phyloP scores from a whole-genome alignment of 768 basidiomycete genomes.

The Pleurotus sapidus region DNA sequence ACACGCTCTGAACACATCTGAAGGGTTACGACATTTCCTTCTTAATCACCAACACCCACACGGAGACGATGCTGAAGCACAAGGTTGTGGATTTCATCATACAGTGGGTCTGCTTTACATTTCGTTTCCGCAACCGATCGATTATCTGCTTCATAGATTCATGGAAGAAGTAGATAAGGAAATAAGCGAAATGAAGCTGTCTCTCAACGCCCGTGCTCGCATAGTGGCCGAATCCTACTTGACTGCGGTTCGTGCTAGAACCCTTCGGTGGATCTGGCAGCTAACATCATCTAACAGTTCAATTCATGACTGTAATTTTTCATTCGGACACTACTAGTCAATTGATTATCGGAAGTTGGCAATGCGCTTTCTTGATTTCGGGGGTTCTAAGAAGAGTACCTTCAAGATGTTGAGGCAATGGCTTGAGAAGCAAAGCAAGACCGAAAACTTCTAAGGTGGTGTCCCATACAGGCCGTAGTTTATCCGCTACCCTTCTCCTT shows the following conservation, averaged over 20 bases:
- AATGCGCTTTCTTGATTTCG: too few relatives aligned
- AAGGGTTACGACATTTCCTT: slow-evolving; percentile 99
- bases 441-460: too few relatives aligned
- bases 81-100: slow-evolving; percentile 99
- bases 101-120: slow-evolving; percentile 54
- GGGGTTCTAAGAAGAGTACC: too few relatives aligned
- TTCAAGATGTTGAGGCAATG: too few relatives aligned
- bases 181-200: slow-evolving; percentile 99
- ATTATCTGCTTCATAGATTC: slow-evolving; percentile 49
- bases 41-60: slow-evolving; percentile 94
- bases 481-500: too few relatives aligned
- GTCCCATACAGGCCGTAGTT: too few relatives aligned
- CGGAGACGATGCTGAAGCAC: slow-evolving; percentile 99
- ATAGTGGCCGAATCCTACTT: slow-evolving; percentile 97
- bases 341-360: neutral
- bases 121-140: neutral
- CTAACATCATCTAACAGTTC: slow-evolving; percentile 25
- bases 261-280: neutral
- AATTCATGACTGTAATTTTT: slow-evolving; percentile 26
- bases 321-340: slow-evolving; percentile 4
- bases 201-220: slow-evolving; percentile 92
- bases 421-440: too few relatives aligned
- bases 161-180: slow-evolving; percentile 99
- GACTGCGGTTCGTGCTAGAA: slow-evolving; percentile 61
- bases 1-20: neutral